Evolutionary conservation across 202 grass and related monocot genomes (phyloP).

Genomic region (Elaeis oleifera): DNA sequence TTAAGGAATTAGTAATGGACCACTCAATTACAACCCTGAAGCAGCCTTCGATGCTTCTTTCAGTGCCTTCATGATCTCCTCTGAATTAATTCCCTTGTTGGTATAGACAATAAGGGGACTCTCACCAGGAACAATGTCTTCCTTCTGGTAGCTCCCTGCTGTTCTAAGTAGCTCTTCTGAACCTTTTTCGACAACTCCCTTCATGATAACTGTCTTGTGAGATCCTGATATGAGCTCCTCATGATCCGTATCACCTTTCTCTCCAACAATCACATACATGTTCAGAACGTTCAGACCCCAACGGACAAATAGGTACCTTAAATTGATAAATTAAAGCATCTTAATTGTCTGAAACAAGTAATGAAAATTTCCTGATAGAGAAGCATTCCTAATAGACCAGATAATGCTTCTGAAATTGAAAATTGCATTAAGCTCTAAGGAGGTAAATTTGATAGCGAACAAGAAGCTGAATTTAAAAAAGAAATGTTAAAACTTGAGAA

Average conservation of each 20-base stretch:
- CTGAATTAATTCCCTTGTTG: not conserved
- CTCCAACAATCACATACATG: constrained; percentile 21
- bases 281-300: constrained; percentile 9
- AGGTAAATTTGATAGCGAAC: too few species aligned
- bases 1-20: too few species aligned
- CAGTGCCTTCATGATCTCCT: constrained; percentile 4
- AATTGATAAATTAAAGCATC: not conserved
- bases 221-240: constrained; percentile 19
- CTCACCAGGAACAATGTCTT: constrained; percentile 20
- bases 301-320: constrained; percentile 18
- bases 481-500: too few species aligned
- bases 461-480: too few species aligned
- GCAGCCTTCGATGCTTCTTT: constrained; percentile 10
- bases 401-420: too few species aligned
- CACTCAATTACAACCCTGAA: not conserved
- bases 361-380: too few species aligned
- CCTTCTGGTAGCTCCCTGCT: constrained; percentile 21
- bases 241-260: constrained; percentile 13
- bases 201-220: constrained; percentile 15
- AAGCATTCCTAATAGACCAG: too few species aligned
- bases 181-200: constrained; percentile 10
- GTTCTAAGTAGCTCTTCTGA: constrained; percentile 15
- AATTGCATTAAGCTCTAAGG: too few species aligned
- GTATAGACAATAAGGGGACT: constrained; percentile 15
- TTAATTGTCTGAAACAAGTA: too few species aligned